A percentile compares a stretch with the other conserved stretches of the same genome.
Conservation (phyloP, 768 basidiomycete species). For the Boletus vinaceobasis region DNA sequence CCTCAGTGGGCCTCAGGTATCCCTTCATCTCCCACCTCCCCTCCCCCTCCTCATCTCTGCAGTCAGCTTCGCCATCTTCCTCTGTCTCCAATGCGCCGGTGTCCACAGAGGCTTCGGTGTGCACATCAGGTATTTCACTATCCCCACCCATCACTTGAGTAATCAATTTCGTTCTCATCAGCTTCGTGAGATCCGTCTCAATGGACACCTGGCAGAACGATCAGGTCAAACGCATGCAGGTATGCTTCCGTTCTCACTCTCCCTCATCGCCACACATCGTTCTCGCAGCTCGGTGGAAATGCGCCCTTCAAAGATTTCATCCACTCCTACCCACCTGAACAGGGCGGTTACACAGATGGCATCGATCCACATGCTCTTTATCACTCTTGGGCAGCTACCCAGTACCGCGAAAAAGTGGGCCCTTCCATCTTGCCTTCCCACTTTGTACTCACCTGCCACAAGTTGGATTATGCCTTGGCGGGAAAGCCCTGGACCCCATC, state of each 20-base stretch:
- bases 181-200: conserved; percentile 88
- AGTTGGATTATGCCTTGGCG: conserved; percentile 78
- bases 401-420: conserved; percentile 91
- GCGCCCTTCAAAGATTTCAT: conserved; percentile 77
- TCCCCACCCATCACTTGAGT: not conserved
- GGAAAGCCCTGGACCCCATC: conserved; percentile 80
- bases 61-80: conserved; percentile 77
- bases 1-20: conserved; percentile 94
- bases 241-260: conserved; percentile 31
- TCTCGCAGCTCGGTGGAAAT: conserved; percentile 79
- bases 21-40: not conserved
- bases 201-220: conserved; percentile 97
- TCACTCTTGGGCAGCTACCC: conserved; percentile 90
- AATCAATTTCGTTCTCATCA: conserved; percentile 28
- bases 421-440: not conserved
- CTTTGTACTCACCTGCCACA: conserved; percentile 20
- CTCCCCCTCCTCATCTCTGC: not conserved
- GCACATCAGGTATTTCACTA: conserved; percentile 63
- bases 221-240: conserved; percentile 88
- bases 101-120: conserved; percentile 89
- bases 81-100: conserved; percentile 88
- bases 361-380: conserved; percentile 74
- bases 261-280: conserved; percentile 6
- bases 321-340: conserved; percentile 63
- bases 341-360: conserved; percentile 65